Evolutionary conservation across 139 green algal species (phyloP).

Genomic region (Micromonas pusilla): DNA sequence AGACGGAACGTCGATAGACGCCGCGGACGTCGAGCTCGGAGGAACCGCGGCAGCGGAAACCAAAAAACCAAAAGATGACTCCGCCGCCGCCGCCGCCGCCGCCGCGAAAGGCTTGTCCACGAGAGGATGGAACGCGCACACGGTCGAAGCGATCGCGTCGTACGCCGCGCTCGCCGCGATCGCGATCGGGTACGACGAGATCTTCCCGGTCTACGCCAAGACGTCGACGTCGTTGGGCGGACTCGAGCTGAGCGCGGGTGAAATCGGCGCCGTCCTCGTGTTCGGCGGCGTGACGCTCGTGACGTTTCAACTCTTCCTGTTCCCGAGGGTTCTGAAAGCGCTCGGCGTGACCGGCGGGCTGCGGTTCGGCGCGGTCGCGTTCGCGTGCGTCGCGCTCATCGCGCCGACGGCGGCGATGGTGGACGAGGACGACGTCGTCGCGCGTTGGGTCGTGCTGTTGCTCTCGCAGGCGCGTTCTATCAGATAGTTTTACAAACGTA

Average conservation of each 20-base stretch:
- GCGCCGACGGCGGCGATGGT: not conserved
- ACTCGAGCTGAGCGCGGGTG: not conserved
- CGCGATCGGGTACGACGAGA: constrained; percentile 22
- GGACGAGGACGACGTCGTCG: not conserved
- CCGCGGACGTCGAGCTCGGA: not conserved
- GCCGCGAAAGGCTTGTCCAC: not conserved
- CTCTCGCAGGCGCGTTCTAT: not conserved
- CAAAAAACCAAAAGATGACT: no score
- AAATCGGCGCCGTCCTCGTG: not conserved
- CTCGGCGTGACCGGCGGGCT: not conserved
- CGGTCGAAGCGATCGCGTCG: not conserved
- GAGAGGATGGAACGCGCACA: not conserved
- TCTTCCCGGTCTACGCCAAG: constrained; percentile 1
- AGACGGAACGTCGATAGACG: not conserved
- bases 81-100: not conserved
- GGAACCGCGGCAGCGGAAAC: not conserved
- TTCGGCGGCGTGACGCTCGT: constrained; percentile 8
- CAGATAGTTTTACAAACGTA: no score
- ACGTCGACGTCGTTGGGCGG: not conserved
- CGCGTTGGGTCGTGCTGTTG: not conserved
- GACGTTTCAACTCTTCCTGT: not conserved
- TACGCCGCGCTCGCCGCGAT: constrained; percentile 10
- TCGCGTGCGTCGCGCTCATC: not conserved
- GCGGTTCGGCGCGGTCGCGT: not conserved
- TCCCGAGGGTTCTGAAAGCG: not conserved